Evolutionary conservation across 306 rosid species (phyloP), one percentile per base, ranked within the genome.

Genomic region (Canavalia gladiata): DNA sequence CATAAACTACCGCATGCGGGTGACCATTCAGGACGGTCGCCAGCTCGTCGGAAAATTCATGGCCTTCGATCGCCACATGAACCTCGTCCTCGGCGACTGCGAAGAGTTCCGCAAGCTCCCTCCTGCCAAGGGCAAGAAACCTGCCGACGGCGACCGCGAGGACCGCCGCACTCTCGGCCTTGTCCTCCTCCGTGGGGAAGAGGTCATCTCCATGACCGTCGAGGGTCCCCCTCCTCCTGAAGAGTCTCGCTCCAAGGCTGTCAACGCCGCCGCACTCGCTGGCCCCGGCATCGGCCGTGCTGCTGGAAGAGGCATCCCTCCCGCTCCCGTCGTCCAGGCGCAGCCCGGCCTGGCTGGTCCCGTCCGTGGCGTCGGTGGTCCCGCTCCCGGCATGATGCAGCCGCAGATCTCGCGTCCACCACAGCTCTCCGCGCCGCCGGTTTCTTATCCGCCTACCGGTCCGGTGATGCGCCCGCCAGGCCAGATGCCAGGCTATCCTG

Each of bases 1-100:
- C 87, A 90, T 93, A 65, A 96, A 96, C 78, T 96, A 96, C 85
- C 86, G 99, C 0, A 93, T 96, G 98, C 83, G 99, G 4, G 97
- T 96, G 12, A 96, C 98, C 46, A 96, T 96, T 71, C 99, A 96
- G 60, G 99, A 96, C 31, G 99, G 99, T 6, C 97, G 99, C 12
- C 98, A 96, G 66, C 94, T 93, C 4, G 98, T 96, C 4, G 98
- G 99, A 8, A 95, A 95, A 79, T 95, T 95, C 87, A 95, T 95
- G 99, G 99, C 99, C 64, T 95, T 92, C 89, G 99, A 95, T 72
- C 99, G 99, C 81, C 99, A 95, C 88, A 95, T 95, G 99, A 95
- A 96, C 76, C 98, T 93, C 54, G 98, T 96, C 29, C 86, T 96
- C 81, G 99, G 98, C 12, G 99, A 96, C 80, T 96, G 99, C 70